These are phyloP conservation scores for Albizia julibrissin DNA, from an alignment of 306 rosid species.

Conservation along the genomic window DNA sequence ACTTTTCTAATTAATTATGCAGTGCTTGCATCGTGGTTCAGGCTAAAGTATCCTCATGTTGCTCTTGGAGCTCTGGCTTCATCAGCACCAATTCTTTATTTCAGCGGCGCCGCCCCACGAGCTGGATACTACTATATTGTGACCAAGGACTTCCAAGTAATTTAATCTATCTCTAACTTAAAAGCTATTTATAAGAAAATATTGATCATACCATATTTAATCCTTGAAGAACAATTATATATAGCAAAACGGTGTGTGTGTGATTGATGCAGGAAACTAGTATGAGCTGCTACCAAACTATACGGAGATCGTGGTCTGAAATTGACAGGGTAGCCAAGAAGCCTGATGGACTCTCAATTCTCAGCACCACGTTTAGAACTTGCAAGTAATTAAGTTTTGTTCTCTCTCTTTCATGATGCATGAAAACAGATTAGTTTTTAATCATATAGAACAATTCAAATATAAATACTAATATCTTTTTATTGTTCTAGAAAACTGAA, in stretches of 20 bases:
- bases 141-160: slow-evolving; percentile 51
- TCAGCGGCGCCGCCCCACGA: slow-evolving; percentile 44
- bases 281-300: slow-evolving; percentile 51
- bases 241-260: background rate
- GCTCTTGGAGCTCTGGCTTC: slow-evolving; percentile 64
- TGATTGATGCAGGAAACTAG: slow-evolving; percentile 31
- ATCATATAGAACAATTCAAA: background rate
- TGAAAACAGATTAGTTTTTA: background rate
- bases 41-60: slow-evolving; percentile 63
- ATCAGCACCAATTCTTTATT: slow-evolving; percentile 66
- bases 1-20: background rate
- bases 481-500: slow-evolving; percentile 27
- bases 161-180: background rate
- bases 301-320: slow-evolving; percentile 58
- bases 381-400: slow-evolving; percentile 41
- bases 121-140: slow-evolving; percentile 48
- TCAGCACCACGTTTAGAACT: slow-evolving; percentile 49
- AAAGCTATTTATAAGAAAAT: background rate
- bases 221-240: background rate
- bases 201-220: background rate
- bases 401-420: background rate
- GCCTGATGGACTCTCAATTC: slow-evolving; percentile 47
- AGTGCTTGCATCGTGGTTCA: slow-evolving; percentile 72
- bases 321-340: slow-evolving; percentile 48
- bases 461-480: background rate